Conservation (phyloP, 345 rosid species). For the Gossypium anomalum region DNA sequence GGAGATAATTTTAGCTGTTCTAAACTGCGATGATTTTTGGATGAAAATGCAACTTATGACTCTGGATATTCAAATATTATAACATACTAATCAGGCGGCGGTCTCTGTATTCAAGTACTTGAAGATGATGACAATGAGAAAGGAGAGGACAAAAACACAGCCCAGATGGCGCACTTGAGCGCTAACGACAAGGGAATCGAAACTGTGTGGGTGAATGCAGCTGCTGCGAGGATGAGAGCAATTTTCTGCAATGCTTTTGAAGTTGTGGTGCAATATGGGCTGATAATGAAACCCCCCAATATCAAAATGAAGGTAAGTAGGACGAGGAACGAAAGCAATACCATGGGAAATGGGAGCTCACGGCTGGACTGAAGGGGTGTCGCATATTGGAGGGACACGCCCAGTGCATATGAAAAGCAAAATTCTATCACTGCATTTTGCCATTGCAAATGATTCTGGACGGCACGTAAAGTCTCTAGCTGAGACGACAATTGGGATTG, state of each 20-base stretch:
- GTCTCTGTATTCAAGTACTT: not conserved
- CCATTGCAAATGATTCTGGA: not conserved
- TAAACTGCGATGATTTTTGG: too few species aligned
- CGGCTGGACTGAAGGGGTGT: not conserved
- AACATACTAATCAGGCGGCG: not conserved
- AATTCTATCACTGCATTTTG: not conserved
- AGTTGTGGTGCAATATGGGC: not conserved
- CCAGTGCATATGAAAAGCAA: not conserved
- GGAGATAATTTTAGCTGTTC: too few species aligned
- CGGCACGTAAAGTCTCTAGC: not conserved
- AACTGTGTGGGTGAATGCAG: not conserved
- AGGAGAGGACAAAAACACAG: not conserved
- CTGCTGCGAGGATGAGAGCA: not conserved
- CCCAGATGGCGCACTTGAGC: not conserved
- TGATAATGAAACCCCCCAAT: not conserved
- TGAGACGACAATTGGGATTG: not conserved
- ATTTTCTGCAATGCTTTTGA: not conserved
- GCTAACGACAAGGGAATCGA: not conserved
- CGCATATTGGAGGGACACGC: not conserved
- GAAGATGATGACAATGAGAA: not conserved
- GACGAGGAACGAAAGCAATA: not conserved
- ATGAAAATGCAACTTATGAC: too few species aligned
- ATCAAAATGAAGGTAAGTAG: not conserved
- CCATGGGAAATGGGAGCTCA: not conserved
- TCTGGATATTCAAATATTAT: too few species aligned